Evolutionary conservation across 257 asterid genomes (phyloP).

Genomic region (Solanum pinnatisectum): DNA sequence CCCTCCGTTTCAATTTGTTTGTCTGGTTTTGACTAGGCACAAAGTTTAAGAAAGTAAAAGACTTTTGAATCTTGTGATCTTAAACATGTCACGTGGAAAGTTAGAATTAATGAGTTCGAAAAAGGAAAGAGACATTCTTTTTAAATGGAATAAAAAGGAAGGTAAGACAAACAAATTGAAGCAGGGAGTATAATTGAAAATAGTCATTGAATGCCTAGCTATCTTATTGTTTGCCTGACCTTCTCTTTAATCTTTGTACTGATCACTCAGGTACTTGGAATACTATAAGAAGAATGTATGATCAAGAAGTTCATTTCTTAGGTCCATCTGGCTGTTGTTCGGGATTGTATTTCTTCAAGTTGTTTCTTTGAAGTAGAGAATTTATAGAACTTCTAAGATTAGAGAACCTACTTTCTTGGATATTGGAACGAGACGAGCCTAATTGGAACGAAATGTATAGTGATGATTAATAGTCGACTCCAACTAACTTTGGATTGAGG

Average conservation of each 20-base stretch:
- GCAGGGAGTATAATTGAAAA: neutral
- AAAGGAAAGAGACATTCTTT: too few species aligned
- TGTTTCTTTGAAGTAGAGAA: neutral
- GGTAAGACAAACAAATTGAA: neutral
- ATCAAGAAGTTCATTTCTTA: neutral
- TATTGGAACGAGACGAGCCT: neutral
- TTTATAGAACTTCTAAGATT: neutral
- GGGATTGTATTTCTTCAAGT: neutral
- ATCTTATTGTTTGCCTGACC: neutral
- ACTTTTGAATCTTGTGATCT: neutral
- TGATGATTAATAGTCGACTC: neutral
- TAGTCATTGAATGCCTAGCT: neutral
- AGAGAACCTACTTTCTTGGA: neutral
- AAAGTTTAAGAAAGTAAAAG: neutral
- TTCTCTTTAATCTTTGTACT: neutral
- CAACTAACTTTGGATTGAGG: neutral
- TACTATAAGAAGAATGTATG: neutral
- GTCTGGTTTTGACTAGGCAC: neutral
- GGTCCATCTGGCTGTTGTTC: neutral
- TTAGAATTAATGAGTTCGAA: too few species aligned
- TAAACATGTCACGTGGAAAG: neutral
- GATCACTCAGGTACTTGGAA: constrained; percentile 13
- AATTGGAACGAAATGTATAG: neutral
- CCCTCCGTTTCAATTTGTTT: too few species aligned
- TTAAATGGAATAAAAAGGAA: neutral